Conservation (phyloP, 2,329 filamentous ascomycete genomes). For the Dryadomyces sulphureus region DNA sequence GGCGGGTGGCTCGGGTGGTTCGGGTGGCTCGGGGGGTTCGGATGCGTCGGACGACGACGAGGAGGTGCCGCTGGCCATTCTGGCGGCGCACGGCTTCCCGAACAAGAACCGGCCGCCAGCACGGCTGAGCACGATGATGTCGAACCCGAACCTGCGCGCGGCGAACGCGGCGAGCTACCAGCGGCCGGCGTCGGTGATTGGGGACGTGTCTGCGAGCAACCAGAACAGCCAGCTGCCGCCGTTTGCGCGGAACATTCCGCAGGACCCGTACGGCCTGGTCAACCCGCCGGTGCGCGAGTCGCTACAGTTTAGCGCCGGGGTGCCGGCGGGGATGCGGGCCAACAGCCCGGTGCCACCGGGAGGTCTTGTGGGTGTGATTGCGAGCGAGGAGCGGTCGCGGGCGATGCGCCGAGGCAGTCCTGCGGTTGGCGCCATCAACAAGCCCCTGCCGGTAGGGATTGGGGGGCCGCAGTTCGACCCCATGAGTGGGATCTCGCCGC, state of each 20-base stretch:
- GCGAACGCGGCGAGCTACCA: conserved; percentile 29
- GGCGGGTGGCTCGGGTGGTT: conserved; percentile 2
- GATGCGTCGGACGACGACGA: conserved; percentile 66
- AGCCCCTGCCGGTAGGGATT: conserved; percentile 16
- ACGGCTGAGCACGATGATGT: conserved; percentile 46
- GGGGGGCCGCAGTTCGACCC: conserved; percentile 30
- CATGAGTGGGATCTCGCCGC: conserved; percentile 30
- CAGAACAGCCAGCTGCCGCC: conserved; percentile 48
- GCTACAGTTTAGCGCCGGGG: conserved; percentile 50
- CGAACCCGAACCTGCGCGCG: conserved; percentile 57
- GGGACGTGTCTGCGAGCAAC: conserved; percentile 25
- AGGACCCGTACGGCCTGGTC: conserved; percentile 72
- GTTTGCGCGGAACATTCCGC: conserved; percentile 69
- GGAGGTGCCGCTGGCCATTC: conserved; percentile 71
- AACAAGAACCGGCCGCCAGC: conserved; percentile 61
- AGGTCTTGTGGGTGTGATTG: conserved; percentile 78
- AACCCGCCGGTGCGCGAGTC: conserved; percentile 61
- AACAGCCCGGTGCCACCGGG: conserved; percentile 41
- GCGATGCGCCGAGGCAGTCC: conserved; percentile 69
- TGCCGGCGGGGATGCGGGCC: conserved; percentile 18
- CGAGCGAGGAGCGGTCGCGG: conserved; percentile 64
- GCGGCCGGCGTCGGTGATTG: conserved; percentile 41
- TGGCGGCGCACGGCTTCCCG: conserved; percentile 81
- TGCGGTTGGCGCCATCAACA: conserved; percentile 38
- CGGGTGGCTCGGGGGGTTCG: conserved; percentile 22